Evolutionary conservation across 352 stramenopile genomes (phyloP), one percentile per base, ranked within the genome.

Genomic region (Pythium pyrilobum): DNA sequence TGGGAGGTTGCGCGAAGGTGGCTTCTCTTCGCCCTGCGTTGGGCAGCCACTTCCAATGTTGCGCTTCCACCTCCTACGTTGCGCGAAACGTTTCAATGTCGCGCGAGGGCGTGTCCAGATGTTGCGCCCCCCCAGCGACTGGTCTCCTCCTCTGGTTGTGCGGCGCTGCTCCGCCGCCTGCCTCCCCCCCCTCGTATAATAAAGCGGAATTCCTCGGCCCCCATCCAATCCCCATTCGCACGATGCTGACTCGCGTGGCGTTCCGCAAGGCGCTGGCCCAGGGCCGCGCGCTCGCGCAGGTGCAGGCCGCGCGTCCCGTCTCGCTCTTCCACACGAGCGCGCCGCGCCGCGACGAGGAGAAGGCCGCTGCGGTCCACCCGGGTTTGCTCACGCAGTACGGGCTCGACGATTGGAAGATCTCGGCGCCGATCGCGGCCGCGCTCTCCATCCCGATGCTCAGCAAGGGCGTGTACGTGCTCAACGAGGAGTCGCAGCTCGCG

Each of bases 401-500:
- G 10, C 68, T 93, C 32, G 79, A 87, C 50, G 82, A 93, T 71
- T 89, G 78, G 77, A 91, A 91, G 74, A 80, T 93, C 69, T 88
- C 76, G 64, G 66, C 69, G 52, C 82, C 82, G 38, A 79, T 93
- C 50, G 69, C 78, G 40, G 76, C 70, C 39, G 82, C 82, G 29
- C 65, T 90, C 42, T 65, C 82, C 33, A 89, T 93, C 55, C 82
- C 82, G 38, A 57, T 71, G 31, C 74, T 93, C 60, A 87, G 74
- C 64, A 93, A 93, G 62, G 78, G 83, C 71, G 82, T 93, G 29
- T 93, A 93, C 70, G 80, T 90, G 59, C 64, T 93, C 52, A 90
- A 90, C 71, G 82, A 90, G 52, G 82, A 93, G 66, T 84, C 82
- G 47, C 82, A 93, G 67, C 63, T 93, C 40, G 80, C 74, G 20